Evolutionary conservation across 352 stramenopile genomes (phyloP).

Genomic region (Pythium biforme): DNA sequence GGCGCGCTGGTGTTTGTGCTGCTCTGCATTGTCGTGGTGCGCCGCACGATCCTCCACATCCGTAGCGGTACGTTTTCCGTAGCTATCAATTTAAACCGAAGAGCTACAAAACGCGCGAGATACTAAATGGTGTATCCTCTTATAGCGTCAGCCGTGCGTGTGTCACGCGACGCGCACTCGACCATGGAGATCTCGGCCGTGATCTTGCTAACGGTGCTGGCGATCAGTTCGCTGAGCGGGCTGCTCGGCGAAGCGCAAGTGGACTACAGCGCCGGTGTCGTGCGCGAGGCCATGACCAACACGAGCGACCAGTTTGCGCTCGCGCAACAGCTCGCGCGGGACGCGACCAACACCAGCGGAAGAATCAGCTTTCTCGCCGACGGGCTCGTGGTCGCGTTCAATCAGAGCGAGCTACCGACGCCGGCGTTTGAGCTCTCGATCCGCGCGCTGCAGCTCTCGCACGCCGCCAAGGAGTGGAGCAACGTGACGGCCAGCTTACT

Average conservation of each 20-base stretch:
- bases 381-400: slow-evolving; percentile 66
- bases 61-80: slow-evolving; percentile 55
- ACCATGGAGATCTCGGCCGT: slow-evolving; percentile 70
- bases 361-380: slow-evolving; percentile 49
- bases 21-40: slow-evolving; percentile 66
- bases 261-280: slow-evolving; percentile 77
- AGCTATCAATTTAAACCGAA: too few species aligned
- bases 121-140: background rate
- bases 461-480: slow-evolving; percentile 49
- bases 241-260: slow-evolving; percentile 77
- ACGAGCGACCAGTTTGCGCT: slow-evolving; percentile 52
- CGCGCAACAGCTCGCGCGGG: slow-evolving; percentile 33
- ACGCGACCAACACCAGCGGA: slow-evolving; percentile 39
- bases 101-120: too few species aligned
- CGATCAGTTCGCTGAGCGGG: slow-evolving; percentile 65
- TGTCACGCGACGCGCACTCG: slow-evolving; percentile 41
- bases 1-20: slow-evolving; percentile 61
- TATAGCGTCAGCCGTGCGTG: slow-evolving; percentile 44
- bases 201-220: slow-evolving; percentile 67
- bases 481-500: slow-evolving; percentile 54
- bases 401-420: slow-evolving; percentile 59
- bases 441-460: slow-evolving; percentile 54
- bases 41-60: slow-evolving; percentile 69
- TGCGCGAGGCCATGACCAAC: slow-evolving; percentile 75
- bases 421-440: slow-evolving; percentile 67